Percentiles rank a stretch among this genome's conserved stretches.
Evolutionary conservation across 495 filamentous ascomycete genomes (phyloP).

Genomic region (Talaromyces proteolyticus): DNA sequence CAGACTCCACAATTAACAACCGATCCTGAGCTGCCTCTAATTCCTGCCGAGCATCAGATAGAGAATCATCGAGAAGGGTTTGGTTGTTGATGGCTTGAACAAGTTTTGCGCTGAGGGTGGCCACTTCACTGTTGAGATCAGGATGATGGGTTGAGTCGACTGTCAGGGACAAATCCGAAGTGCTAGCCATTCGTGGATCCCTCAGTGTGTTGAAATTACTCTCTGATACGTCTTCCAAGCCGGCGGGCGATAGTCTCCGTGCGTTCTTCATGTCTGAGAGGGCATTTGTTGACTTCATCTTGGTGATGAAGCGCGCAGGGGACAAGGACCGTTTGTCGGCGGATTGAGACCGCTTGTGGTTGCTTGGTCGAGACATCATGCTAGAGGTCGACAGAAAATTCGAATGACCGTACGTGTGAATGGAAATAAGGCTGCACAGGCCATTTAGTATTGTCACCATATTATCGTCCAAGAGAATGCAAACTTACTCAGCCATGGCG

Average conservation of each 20-base stretch:
- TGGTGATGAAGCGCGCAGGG: constrained; percentile 34
- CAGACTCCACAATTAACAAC: constrained; percentile 61
- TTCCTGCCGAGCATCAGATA: constrained; percentile 77
- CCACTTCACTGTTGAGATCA: constrained; percentile 82
- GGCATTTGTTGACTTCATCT: constrained; percentile 39
- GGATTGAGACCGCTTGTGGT: constrained; percentile 36
- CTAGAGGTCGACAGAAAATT: constrained; percentile 35
- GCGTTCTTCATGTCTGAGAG: constrained; percentile 21
- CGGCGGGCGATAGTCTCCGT: constrained; percentile 17
- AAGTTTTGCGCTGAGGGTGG: constrained; percentile 86
- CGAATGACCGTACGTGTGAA: constrained; percentile 33
- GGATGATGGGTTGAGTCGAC: constrained; percentile 53
- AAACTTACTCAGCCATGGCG: constrained; percentile 42
- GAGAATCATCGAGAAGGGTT: constrained; percentile 82
- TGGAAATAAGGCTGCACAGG: constrained; percentile 33
- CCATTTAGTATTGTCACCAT: background rate
- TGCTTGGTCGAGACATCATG: constrained; percentile 36
- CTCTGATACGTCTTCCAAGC: constrained; percentile 25
- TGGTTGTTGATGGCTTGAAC: constrained; percentile 97
- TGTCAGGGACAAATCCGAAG: constrained; percentile 29
- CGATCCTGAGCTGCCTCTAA: constrained; percentile 66
- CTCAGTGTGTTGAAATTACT: constrained; percentile 44
- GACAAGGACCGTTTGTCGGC: constrained; percentile 33
- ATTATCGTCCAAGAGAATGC: no score
- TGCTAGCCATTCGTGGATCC: constrained; percentile 38